These are phyloP conservation scores for Parmelia sp. DNA, from an alignment of 495 filamentous ascomycete species.

Conservation along the genomic window DNA sequence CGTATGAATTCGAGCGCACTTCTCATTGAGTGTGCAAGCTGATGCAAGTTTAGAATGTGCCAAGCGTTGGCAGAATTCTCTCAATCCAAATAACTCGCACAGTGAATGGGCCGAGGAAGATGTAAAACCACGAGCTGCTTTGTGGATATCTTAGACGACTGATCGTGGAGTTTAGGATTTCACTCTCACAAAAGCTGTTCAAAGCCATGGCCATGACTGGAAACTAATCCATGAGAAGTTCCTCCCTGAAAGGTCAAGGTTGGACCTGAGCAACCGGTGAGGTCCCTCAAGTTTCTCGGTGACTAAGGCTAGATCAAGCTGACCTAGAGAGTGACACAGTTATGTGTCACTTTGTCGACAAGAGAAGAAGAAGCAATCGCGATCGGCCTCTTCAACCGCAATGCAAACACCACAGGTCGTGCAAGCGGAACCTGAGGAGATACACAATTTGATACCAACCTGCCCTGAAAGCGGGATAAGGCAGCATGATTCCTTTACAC, in stretches of 20 bases:
- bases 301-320: background rate
- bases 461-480: background rate
- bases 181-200: slow-evolving; percentile 7
- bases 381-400: background rate
- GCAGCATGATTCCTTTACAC: background rate
- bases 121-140: background rate
- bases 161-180: background rate
- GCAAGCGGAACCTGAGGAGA: background rate
- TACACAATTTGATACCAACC: background rate
- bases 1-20: background rate
- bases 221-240: slow-evolving; percentile 6
- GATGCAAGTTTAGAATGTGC: slow-evolving; percentile 10
- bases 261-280: slow-evolving; percentile 11
- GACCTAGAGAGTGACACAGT: background rate
- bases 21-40: background rate
- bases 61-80: slow-evolving; percentile 12
- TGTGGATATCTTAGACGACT: background rate
- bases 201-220: slow-evolving; percentile 7
- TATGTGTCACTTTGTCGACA: slow-evolving; percentile 9
- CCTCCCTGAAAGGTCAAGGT: slow-evolving; percentile 8
- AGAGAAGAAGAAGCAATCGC: slow-evolving; percentile 7
- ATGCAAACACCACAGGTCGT: background rate
- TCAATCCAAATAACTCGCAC: slow-evolving; percentile 5
- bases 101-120: slow-evolving; percentile 15
- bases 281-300: background rate